These are phyloP conservation scores for Rhytidhysteron rufulum DNA, from an alignment of 2,329 filamentous ascomycete genomes.

Conservation along the genomic window DNA sequence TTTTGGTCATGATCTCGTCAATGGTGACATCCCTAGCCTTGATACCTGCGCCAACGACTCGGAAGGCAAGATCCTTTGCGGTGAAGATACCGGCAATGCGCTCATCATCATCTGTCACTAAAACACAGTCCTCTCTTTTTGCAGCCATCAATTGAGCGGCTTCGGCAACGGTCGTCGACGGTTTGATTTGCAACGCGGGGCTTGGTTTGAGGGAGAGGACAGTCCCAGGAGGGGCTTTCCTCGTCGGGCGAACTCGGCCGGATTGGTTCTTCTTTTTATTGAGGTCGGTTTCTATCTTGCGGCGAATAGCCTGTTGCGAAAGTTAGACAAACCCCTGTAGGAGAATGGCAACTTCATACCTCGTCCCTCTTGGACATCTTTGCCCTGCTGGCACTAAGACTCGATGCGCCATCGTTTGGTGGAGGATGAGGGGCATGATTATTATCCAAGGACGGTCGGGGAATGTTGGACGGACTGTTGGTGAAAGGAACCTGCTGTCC, in stretches of 20 bases:
- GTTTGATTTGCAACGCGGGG: slow-evolving; percentile 95
- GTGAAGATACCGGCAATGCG: slow-evolving; percentile 98
- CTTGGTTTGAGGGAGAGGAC: slow-evolving; percentile 94
- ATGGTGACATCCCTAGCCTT: slow-evolving; percentile 90
- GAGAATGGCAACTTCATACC: slow-evolving; percentile 54
- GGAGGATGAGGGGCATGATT: slow-evolving; percentile 50
- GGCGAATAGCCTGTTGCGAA: slow-evolving; percentile 77
- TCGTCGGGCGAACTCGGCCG: slow-evolving; percentile 73
- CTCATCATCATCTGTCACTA: slow-evolving; percentile 97
- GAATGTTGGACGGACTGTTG: slow-evolving; percentile 67
- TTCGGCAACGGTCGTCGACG: slow-evolving; percentile 86
- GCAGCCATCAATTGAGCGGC: slow-evolving; percentile 98
- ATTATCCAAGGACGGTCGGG: slow-evolving; percentile 65
- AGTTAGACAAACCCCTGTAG: slow-evolving; percentile 13
- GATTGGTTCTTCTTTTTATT: slow-evolving; percentile 91
- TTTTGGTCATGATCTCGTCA: slow-evolving; percentile 99
- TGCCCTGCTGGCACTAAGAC: slow-evolving; percentile 87
- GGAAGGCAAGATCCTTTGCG: slow-evolving; percentile 95
- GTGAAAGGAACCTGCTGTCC: slow-evolving; percentile 58
- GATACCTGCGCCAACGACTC: slow-evolving; percentile 85
- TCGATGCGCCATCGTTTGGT: slow-evolving; percentile 61
- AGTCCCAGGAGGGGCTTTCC: slow-evolving; percentile 93
- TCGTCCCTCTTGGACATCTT: slow-evolving; percentile 98
- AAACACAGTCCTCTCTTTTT: slow-evolving; percentile 94
- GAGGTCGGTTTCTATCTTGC: slow-evolving; percentile 94